Evolutionary conservation across 257 asterid genomes (phyloP).

Genomic region (Craterostigma plantagineum): DNA sequence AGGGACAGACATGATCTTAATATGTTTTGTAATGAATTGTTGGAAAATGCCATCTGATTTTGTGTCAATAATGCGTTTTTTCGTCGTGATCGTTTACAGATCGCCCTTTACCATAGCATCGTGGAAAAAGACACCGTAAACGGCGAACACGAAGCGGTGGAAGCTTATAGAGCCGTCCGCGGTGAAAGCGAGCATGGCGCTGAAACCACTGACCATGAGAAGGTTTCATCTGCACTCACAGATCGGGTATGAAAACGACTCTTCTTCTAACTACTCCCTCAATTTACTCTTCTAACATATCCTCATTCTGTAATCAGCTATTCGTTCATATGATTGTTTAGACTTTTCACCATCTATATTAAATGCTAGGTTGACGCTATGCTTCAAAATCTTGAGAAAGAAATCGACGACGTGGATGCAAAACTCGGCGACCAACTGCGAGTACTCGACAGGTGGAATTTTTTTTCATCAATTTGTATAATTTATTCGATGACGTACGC

Average conservation of each 20-base stretch:
- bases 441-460: constrained; percentile 66
- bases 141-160: constrained; percentile 50
- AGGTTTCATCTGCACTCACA: constrained; percentile 71
- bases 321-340: too few species aligned
- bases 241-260: constrained; percentile 53
- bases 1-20: too few species aligned
- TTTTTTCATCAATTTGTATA: background rate
- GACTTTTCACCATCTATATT: too few species aligned
- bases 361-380: constrained; percentile 83
- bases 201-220: constrained; percentile 37
- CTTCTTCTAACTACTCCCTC: constrained; percentile 3
- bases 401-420: constrained; percentile 83
- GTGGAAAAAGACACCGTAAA: constrained; percentile 65
- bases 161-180: constrained; percentile 77
- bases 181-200: constrained; percentile 43
- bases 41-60: background rate
- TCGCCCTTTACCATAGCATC: constrained; percentile 71
- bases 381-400: constrained; percentile 90
- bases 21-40: background rate
- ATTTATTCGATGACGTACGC: background rate
- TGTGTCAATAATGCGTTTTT: too few species aligned
- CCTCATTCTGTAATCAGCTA: too few species aligned
- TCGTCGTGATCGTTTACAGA: too few species aligned
- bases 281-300: too few species aligned
- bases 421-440: constrained; percentile 86